Evolutionary conservation across 2,329 filamentous ascomycete genomes (phyloP).

Genomic region (Nannizzia gypsea): DNA sequence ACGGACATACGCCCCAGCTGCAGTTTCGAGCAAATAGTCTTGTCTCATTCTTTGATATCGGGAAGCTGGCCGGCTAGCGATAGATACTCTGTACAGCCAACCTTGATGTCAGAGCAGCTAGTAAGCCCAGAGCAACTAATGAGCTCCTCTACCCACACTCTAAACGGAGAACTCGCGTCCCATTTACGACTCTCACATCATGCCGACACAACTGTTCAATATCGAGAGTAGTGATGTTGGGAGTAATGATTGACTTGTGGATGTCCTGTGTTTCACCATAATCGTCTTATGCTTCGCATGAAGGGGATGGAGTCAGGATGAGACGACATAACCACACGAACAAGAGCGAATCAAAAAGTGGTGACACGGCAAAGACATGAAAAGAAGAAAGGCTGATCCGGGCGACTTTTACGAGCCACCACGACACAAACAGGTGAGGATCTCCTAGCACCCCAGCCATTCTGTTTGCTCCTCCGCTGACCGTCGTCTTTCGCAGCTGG

Average conservation of each 20-base stretch:
- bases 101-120: neutral
- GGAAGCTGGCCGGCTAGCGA: neutral
- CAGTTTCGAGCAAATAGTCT: neutral
- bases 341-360: neutral
- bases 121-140: neutral
- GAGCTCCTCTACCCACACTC: neutral
- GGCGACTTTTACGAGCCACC: conserved; percentile 1
- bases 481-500: neutral
- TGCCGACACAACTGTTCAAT: too few species aligned
- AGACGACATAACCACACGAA: neutral
- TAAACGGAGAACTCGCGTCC: too few species aligned
- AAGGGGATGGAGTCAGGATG: conserved; percentile 2
- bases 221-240: too few species aligned
- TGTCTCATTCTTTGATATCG: neutral
- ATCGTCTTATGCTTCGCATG: conserved; percentile 1
- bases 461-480: neutral
- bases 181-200: neutral
- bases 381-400: neutral
- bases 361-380: conserved; percentile 1
- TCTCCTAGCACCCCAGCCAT: neutral
- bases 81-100: neutral
- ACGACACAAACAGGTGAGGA: neutral
- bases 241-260: neutral
- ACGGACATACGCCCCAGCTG: neutral
- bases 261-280: conserved; percentile 2